These are phyloP conservation scores for Myxozyma lipomycoides DNA, from an alignment of 805 yeast species.

Conservation along the genomic window DNA sequence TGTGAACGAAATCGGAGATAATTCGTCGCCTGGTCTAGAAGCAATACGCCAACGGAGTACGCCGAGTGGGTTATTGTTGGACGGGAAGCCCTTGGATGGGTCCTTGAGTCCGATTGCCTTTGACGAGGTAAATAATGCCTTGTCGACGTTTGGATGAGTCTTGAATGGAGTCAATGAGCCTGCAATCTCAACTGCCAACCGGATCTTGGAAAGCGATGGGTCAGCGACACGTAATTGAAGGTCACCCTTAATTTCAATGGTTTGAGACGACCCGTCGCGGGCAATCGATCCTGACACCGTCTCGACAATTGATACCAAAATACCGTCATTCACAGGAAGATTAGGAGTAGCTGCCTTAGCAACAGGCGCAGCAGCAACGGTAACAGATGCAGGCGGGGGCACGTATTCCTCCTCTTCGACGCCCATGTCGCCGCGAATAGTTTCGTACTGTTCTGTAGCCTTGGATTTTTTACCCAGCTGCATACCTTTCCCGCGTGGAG, in stretches of 20 bases:
- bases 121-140: slow-evolving; percentile 55
- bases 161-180: slow-evolving; percentile 59
- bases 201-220: slow-evolving; percentile 62
- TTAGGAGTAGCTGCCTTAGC: slow-evolving; percentile 10
- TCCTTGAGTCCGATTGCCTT: slow-evolving; percentile 72
- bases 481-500: slow-evolving; percentile 64
- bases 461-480: slow-evolving; percentile 63
- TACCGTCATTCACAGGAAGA: slow-evolving; percentile 57
- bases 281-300: slow-evolving; percentile 69
- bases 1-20: slow-evolving; percentile 68
- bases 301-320: slow-evolving; percentile 73
- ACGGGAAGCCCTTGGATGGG: slow-evolving; percentile 75
- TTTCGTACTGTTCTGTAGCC: slow-evolving; percentile 33
- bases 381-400: slow-evolving; percentile 31
- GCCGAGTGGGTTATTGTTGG: slow-evolving; percentile 84
- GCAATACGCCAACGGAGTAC: slow-evolving; percentile 88
- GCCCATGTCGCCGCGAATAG: slow-evolving; percentile 36
- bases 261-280: slow-evolving; percentile 65
- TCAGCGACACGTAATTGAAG: slow-evolving; percentile 82
- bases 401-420: slow-evolving; percentile 26
- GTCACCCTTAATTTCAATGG: slow-evolving; percentile 83
- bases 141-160: slow-evolving; percentile 95
- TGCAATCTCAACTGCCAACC: slow-evolving; percentile 49
- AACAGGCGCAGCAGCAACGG: slow-evolving; percentile 12
- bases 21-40: slow-evolving; percentile 47